A percentile compares a stretch with the other conserved stretches of the same genome.
Conservation (phyloP, 208 protist genomes). For the Trypanosoma conorhini region DNA sequence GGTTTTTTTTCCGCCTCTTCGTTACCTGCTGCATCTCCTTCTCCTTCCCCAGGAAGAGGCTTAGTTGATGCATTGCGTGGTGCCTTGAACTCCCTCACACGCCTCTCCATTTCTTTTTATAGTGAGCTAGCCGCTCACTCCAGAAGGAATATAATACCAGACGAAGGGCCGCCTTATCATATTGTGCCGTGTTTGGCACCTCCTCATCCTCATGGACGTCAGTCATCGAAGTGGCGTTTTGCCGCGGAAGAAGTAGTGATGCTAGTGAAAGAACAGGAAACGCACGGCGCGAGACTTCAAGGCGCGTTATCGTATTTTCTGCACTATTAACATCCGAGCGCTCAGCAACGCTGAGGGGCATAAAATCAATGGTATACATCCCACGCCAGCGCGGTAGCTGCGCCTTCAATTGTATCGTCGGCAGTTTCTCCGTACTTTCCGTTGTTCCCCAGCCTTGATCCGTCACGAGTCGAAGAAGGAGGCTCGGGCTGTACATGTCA, state of each 20-base stretch:
- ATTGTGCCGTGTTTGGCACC: constrained; percentile 46
- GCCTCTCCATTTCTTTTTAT: constrained; percentile 44
- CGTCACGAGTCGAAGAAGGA: constrained; percentile 41
- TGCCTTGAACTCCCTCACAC: neutral
- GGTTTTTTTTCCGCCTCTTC: neutral
- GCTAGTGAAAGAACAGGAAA: constrained; percentile 75
- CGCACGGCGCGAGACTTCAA: constrained; percentile 27
- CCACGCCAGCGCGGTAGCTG: constrained; percentile 54
- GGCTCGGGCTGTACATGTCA: constrained; percentile 41
- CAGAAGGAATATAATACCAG: constrained; percentile 79
- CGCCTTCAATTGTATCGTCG: constrained; percentile 32
- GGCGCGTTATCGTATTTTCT: constrained; percentile 5
- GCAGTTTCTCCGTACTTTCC: constrained; percentile 14
- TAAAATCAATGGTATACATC: constrained; percentile 59
- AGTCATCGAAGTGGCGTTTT: constrained; percentile 17
- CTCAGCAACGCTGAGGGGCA: neutral
- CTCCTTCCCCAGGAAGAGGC: neutral
- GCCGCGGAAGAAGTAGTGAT: constrained; percentile 61
- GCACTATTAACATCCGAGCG: neutral
- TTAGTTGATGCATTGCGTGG: neutral
- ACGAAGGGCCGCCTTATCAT: constrained; percentile 65
- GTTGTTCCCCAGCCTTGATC: constrained; percentile 31
- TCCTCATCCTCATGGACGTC: constrained; percentile 17
- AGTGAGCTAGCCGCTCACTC: constrained; percentile 58
- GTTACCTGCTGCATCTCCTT: neutral